phyloP scores from a whole-genome alignment of 139 green algal species.

The Chlorella sp. region DNA sequence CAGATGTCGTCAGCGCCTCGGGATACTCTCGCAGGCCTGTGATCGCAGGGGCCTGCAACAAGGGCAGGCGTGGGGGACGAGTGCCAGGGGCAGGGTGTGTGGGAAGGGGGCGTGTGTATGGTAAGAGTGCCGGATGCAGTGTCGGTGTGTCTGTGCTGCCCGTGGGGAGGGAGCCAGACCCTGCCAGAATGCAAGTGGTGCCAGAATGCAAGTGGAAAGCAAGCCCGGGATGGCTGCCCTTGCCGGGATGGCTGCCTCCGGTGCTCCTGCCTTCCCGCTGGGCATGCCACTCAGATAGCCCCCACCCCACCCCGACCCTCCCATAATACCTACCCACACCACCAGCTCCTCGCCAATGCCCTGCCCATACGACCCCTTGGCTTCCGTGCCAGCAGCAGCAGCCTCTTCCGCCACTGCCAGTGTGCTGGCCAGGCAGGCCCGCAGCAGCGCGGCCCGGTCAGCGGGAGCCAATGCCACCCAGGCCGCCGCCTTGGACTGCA shows the following conservation, averaged over 20 bases:
- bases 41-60: too few relatives aligned
- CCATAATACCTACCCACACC: neutral
- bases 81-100: too few relatives aligned
- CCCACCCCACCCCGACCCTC: neutral
- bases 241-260: too few relatives aligned
- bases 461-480: slow-evolving; percentile 45
- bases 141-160: too few relatives aligned
- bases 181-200: too few relatives aligned
- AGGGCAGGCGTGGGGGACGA: too few relatives aligned
- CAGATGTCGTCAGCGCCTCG: too few relatives aligned
- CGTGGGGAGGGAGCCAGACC: too few relatives aligned
- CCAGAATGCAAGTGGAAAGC: neutral
- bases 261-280: too few relatives aligned
- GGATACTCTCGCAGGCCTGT: too few relatives aligned
- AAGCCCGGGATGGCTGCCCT: neutral
- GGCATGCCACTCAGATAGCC: neutral
- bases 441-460: slow-evolving; percentile 58
- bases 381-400: slow-evolving; percentile 29
- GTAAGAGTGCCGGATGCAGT: too few relatives aligned
- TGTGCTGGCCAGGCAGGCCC: slow-evolving; percentile 51
- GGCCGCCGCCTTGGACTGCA: slow-evolving; percentile 50
- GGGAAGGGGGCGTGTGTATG: too few relatives aligned
- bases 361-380: slow-evolving; percentile 68
- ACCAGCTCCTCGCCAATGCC: slow-evolving; percentile 73
- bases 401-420: slow-evolving; percentile 50